Base-by-base conservation (phyloP, 306 rosid species). In the Lathyrus aphaca region DNA sequence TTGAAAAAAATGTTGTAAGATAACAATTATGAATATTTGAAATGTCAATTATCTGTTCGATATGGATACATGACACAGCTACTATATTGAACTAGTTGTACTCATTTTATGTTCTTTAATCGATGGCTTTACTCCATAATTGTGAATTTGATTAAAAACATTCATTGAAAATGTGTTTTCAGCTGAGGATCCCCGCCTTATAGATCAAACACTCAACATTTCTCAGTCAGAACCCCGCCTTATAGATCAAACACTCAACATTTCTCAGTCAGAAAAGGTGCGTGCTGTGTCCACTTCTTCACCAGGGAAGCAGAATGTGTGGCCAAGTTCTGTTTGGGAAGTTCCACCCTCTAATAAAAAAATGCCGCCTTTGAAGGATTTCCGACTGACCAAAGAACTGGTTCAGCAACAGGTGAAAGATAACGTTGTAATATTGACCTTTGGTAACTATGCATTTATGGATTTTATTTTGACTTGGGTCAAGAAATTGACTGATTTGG, bases 381-480 rank as follows among this genome's bases (percentile, higher is more conserved):
- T 94, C 69, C 82, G 39, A 63, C 77, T 94, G 71, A 84, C 91
- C 71, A 86, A 88, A 80, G 88, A 78, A 66, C 81, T 94, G 50
- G 88, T 94, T 80, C 81, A 85, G 64, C 64, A 77, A 75, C 80
- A 92, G 90, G 99, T 85, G 77, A 82, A 91, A 79, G 95, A 91
- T 77, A 94, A 94, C 10, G 50, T 84, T 55, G 67, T 94, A 18
- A 85, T 94, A 37, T 89, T 94, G 74, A 91, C 96, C 49, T 88
- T 91, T 69, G 97, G 99, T 46, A 94, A 94, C 88, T 87, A 82
- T 45, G 99, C 99, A 11, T 91, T 91, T 81, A 86, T 87, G 92
- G 99, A 89, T 74, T 94, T 94, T 74, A 88, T 91, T 69, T 73
- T 94, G 80, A 82, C 91, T 23, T 94, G 99, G 99, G 97, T 84